Base-by-base conservation (phyloP, 2,329 filamentous ascomycete species). In the Trichophyton mentagrophytes region DNA sequence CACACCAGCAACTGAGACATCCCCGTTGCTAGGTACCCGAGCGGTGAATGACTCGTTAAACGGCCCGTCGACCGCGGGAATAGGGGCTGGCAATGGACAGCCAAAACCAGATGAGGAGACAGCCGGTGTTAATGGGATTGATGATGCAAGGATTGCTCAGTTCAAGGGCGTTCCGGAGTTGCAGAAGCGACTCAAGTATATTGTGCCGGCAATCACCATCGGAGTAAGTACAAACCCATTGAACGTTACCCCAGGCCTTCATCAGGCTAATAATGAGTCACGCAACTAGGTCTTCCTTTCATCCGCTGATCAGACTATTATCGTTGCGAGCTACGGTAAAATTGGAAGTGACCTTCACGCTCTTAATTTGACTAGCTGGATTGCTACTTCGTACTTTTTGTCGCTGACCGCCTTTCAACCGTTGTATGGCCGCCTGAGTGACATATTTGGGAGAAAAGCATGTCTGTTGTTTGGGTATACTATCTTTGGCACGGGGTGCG, bases 321-420 rank as follows among this genome's bases (percentile, higher is more conserved):
- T 88, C 33, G 83, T 91, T 57, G 84, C 84, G n/a, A 85, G 81
- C n/a, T 90, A 90, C 71, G 86, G 86, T 57, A 83, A 81, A 64
- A 91, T 92, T 66, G 88, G 87, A 9, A 88, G 81, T 61, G 88
- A 91, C 64, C 75, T 92, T 30, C 78, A 88, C 58, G 86, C 88
- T 1, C 77, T 92, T 59, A 89, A 87, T 69, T 82, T 82, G 65
- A 89, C 87, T 3, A 86, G 83, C 59, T 90, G 88, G 87, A 86
- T 90, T 62, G 86, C 86, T 30, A 84, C 82, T 27, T 79, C 79
- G 33, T 80, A 91, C 70, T 87, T 90, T 67, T 77, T 91, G 59
- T 89, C 87, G 1, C 74, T 89, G 58, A 88, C 87, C 2, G 85
- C 85, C 22, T 89, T 87, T 66, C 88, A 91, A 69, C 88, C 87